Evolutionary conservation across 495 filamentous ascomycete species (phyloP).

Genomic region (Aspergillus ostianus): DNA sequence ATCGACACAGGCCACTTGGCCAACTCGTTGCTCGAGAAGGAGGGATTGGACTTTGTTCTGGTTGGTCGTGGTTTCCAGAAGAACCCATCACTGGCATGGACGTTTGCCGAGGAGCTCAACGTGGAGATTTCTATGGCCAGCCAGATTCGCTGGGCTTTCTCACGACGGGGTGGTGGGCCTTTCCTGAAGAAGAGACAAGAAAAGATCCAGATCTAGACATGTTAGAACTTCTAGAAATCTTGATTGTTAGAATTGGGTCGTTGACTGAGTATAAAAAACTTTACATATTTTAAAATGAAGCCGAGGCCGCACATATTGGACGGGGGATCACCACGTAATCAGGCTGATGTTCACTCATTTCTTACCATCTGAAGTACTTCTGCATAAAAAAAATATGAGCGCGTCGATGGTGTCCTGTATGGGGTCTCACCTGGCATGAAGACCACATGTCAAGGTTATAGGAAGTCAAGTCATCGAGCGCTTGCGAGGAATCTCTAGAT

Average conservation of each 20-base stretch:
- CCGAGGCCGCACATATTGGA: no score
- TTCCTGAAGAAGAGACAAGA: conserved; percentile 7
- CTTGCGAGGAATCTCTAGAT: no score
- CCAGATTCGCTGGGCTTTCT: conserved; percentile 63
- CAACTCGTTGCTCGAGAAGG: conserved; percentile 54
- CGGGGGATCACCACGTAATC: no score
- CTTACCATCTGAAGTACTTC: no score
- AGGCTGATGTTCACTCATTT: no score
- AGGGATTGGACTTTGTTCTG: conserved; percentile 58
- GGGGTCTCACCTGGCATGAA: no score
- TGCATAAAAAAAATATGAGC: no score
- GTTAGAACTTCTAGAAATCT: background rate
- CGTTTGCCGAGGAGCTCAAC: conserved; percentile 64
- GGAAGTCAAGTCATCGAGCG: no score
- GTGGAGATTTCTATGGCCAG: conserved; percentile 60
- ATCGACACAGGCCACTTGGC: conserved; percentile 62
- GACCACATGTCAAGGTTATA: no score
- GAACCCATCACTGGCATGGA: conserved; percentile 33
- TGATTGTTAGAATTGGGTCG: background rate
- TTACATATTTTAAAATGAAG: no score
- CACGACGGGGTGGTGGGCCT: conserved; percentile 4
- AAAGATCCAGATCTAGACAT: conserved; percentile 3
- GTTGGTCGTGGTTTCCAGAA: conserved; percentile 68
- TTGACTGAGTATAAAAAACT: no score
- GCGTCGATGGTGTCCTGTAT: no score